Base-by-base conservation (phyloP, 805 yeast species). In the Blastobotrys terrestris region DNA sequence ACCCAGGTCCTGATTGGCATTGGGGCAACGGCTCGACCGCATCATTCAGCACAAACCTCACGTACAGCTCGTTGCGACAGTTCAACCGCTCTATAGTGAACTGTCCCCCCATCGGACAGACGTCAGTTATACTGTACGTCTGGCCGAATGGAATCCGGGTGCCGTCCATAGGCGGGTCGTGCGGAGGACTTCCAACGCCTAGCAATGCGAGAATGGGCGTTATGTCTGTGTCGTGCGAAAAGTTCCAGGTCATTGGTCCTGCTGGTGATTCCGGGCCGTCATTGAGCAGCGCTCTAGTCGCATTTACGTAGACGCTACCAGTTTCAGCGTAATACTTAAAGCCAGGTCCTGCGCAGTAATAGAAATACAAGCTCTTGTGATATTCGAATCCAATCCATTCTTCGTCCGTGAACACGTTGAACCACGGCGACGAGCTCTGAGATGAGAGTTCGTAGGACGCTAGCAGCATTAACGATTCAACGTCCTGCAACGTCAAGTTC, bases 21-120 rank as follows among this genome's bases (percentile, higher is more conserved):
- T 65, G 64, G 15, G 76, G 73, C 16, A 80, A 60, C 16, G 83
- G 80, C 31, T 74, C 69, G 18, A 79, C 81, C 2, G 78, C 80
- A 61, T 80, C 83, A 60, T 80, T 79, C 14, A 78, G 60, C 5
- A 78, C 66, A 42, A 74, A 67, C 59, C 84, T 74, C 16, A 79
- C 79, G 60, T 67, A 80, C n/a, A 18, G n/a, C 45, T n/a, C n/a
- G n/a, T 11, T 18, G 11, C 21, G 18, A 64, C 83, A 79, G 50
- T 62, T 63, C 52, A 77, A 64, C 57, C 80, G 71, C 66, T 81
- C 85, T 21, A 77, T 61, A 31, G 77, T 68, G 16, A 79, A 59
- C 55, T 80, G 71, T 2, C 78, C 82, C 39, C 83, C 85, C 81
- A 77, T 77, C 50, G 85, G 86, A 21, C 73, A 73, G 44, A 79